Percentiles rank a stretch among this genome's conserved stretches.
Conservation (phyloP, 1,284 basidiomycete genomes). For the Tausonia pullulans region DNA sequence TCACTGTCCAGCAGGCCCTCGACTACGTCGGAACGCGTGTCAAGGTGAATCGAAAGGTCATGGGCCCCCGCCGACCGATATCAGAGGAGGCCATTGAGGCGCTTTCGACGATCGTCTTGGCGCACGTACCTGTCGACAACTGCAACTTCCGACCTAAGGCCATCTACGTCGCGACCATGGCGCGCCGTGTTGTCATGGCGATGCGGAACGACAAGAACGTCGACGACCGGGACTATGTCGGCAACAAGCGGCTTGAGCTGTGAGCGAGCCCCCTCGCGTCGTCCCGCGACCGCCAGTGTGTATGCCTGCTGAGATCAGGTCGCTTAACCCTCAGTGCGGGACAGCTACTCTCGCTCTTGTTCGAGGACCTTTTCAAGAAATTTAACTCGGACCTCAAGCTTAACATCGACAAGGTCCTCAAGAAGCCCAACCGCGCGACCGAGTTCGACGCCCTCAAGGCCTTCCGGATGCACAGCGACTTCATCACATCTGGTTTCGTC, state of each 20-base stretch:
- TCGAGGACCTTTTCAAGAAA: slow-evolving; percentile 98
- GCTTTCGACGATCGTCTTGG: slow-evolving; percentile 90
- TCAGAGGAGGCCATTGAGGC: slow-evolving; percentile 95
- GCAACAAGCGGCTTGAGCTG: slow-evolving; percentile 97
- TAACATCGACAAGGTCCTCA: slow-evolving; percentile 94
- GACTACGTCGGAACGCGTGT: slow-evolving; percentile 91
- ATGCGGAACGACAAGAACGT: slow-evolving; percentile 96
- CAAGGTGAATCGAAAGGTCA: slow-evolving; percentile 60
- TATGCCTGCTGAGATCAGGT: not conserved
- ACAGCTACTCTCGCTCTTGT: slow-evolving; percentile 86
- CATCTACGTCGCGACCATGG: slow-evolving; percentile 97
- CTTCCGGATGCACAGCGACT: slow-evolving; percentile 70
- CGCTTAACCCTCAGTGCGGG: slow-evolving; percentile 55
- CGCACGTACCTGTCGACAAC: slow-evolving; percentile 85
- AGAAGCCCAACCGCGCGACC: slow-evolving; percentile 87
- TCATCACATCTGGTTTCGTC: slow-evolving; percentile 91
- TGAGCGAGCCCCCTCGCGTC: slow-evolving; percentile 37
- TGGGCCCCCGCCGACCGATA: slow-evolving; percentile 59
- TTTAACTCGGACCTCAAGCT: slow-evolving; percentile 95
- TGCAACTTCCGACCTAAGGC: slow-evolving; percentile 91
- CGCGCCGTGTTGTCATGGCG: slow-evolving; percentile 86
- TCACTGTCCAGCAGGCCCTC: slow-evolving; percentile 85
- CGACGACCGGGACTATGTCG: slow-evolving; percentile 97
- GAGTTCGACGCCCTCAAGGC: slow-evolving; percentile 95
- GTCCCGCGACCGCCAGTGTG: not conserved